A percentile compares a stretch with the other conserved stretches of the same genome.
Evolutionary conservation across 2,329 filamentous ascomycete genomes (phyloP).

Genomic region (Diatrype stigma): DNA sequence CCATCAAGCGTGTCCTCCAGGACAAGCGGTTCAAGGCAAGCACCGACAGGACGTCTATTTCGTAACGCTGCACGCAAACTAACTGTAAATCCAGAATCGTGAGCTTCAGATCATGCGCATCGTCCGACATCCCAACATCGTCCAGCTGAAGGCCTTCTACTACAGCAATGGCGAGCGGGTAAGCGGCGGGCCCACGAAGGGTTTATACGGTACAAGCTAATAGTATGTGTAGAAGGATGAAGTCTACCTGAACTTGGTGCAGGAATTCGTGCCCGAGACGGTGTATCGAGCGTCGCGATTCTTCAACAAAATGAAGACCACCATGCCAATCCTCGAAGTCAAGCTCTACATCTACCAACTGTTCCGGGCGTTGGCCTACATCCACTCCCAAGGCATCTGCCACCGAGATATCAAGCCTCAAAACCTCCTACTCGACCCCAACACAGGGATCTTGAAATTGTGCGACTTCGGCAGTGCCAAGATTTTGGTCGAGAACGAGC

Average conservation of each 20-base stretch:
- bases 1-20: conserved; percentile 97
- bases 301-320: conserved; percentile 99
- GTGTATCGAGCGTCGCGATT: conserved; percentile 97
- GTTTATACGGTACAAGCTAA: conserved; percentile 12
- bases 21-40: conserved; percentile 99
- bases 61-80: conserved; percentile 7
- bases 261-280: conserved; percentile 97
- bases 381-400: conserved; percentile 98
- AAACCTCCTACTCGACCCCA: conserved; percentile 89
- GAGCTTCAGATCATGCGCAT: conserved; percentile 99
- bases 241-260: conserved; percentile 96
- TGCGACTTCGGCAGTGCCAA: conserved; percentile 99
- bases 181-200: conserved; percentile 29
- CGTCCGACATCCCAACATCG: conserved; percentile 96
- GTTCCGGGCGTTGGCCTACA: conserved; percentile 96
- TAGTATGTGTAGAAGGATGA: conserved; percentile 72
- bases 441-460: conserved; percentile 87
- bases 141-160: conserved; percentile 98
- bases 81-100: conserved; percentile 66
- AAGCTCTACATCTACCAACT: conserved; percentile 99
- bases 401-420: conserved; percentile 99
- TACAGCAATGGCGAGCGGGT: conserved; percentile 99
- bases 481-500: conserved; percentile 97
- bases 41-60: not conserved
- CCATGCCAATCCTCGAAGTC: conserved; percentile 97